Percentiles rank a stretch among this genome's conserved stretches.
Evolutionary conservation across 176 grass and related monocot genomes (phyloP).

Genomic region (Urochloa ruziziensis): DNA sequence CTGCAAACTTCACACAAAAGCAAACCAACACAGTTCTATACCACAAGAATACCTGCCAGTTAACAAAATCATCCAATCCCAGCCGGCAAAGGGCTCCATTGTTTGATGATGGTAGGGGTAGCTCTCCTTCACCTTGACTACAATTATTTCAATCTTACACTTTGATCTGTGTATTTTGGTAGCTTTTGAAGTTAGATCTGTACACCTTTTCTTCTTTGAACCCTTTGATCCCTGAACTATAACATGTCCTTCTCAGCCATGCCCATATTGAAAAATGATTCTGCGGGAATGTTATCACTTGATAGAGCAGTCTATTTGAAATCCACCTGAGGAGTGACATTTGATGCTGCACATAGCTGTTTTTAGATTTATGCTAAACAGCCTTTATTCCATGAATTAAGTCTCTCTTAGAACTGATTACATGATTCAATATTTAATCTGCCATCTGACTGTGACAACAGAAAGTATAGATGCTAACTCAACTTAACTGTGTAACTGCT

Average conservation of each 20-base stretch:
- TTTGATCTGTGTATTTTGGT: slow-evolving; percentile 6
- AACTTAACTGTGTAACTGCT: background rate
- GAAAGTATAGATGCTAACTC: background rate
- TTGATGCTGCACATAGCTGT: background rate
- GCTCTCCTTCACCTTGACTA: background rate
- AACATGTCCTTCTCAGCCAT: background rate
- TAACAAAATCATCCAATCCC: background rate
- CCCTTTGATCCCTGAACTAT: background rate
- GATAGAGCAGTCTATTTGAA: background rate
- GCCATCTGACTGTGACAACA: background rate
- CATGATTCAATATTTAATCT: background rate
- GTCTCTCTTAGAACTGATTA: background rate
- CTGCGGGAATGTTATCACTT: background rate
- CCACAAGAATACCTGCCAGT: background rate
- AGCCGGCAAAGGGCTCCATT: background rate
- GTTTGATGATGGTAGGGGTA: background rate
- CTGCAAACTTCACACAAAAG: background rate
- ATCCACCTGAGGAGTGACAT: background rate
- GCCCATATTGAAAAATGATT: background rate
- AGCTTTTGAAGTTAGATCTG: background rate
- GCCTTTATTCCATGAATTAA: background rate
- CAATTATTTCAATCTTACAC: background rate
- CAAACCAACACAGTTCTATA: background rate
- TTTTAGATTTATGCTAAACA: background rate
- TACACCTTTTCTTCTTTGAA: background rate